phyloP scores from a whole-genome alignment of 2,329 filamentous ascomycete genomes.

The Aspergillus sp. region DNA sequence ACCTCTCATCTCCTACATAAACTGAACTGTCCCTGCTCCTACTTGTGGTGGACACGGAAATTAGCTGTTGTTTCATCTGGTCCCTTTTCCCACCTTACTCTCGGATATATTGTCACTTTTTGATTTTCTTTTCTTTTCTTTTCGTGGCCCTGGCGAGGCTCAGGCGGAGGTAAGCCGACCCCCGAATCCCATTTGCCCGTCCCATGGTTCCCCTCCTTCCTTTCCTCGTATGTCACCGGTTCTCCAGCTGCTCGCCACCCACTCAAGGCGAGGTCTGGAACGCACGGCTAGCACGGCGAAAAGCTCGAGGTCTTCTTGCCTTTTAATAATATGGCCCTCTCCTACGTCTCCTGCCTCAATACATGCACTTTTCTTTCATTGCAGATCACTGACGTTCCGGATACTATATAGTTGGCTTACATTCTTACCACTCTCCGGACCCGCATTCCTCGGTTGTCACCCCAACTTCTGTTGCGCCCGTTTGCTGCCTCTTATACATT shows the following conservation, averaged over 20 bases:
- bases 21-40: background rate
- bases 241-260: background rate
- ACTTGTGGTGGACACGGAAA: background rate
- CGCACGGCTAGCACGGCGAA: conserved; percentile 9
- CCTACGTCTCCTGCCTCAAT: background rate
- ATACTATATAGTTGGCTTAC: conserved; percentile 5
- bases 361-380: background rate
- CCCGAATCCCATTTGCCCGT: background rate
- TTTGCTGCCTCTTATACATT: conserved; percentile 8
- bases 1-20: background rate
- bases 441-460: conserved; percentile 22
- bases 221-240: background rate
- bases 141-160: background rate
- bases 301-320: background rate
- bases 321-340: conserved; percentile 5
- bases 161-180: conserved; percentile 1
- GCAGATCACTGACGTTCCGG: conserved; percentile 3
- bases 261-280: background rate
- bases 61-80: background rate
- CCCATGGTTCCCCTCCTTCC: conserved; percentile 8
- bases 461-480: conserved; percentile 10
- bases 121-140: no score
- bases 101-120: background rate
- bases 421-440: conserved; percentile 14
- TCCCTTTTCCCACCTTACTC: background rate